These are phyloP conservation scores for Tetracladium setigerum DNA, from an alignment of 495 filamentous ascomycete species.

Conservation along the genomic window DNA sequence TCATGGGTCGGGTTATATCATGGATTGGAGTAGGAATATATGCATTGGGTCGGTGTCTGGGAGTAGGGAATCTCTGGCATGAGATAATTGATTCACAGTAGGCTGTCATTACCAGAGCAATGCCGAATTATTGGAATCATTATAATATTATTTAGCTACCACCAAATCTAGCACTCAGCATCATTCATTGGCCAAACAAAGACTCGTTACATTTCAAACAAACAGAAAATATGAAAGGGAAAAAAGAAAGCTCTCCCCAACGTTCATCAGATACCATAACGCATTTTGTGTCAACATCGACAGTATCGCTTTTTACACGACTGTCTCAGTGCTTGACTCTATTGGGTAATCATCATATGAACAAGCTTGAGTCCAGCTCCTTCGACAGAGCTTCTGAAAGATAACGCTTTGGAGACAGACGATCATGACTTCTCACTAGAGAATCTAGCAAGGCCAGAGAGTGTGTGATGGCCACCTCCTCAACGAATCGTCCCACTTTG, in stretches of 20 bases:
- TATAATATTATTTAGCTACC: too few species aligned
- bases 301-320: slow-evolving; percentile 30
- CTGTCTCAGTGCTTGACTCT: slow-evolving; percentile 99
- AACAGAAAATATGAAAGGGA: background rate
- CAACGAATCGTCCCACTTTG: slow-evolving; percentile 39
- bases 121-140: background rate
- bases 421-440: slow-evolving; percentile 22
- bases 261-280: slow-evolving; percentile 92
- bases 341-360: slow-evolving; percentile 93
- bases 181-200: background rate
- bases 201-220: background rate
- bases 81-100: background rate
- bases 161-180: too few species aligned
- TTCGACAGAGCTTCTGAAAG: slow-evolving; percentile 54
- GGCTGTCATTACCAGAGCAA: background rate
- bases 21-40: background rate
- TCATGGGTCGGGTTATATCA: slow-evolving; percentile 1
- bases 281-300: slow-evolving; percentile 69
- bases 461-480: slow-evolving; percentile 12
- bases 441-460: slow-evolving; percentile 13
- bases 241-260: slow-evolving; percentile 4
- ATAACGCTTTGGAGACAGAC: slow-evolving; percentile 19
- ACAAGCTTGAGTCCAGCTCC: slow-evolving; percentile 57
- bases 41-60: background rate
- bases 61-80: slow-evolving; percentile 7